Percentiles rank a stretch among this genome's conserved stretches.
These are phyloP conservation scores for Fusarium odoratissimum DNA, from an alignment of 2,329 filamentous ascomycete genomes.

Conservation along the genomic window DNA sequence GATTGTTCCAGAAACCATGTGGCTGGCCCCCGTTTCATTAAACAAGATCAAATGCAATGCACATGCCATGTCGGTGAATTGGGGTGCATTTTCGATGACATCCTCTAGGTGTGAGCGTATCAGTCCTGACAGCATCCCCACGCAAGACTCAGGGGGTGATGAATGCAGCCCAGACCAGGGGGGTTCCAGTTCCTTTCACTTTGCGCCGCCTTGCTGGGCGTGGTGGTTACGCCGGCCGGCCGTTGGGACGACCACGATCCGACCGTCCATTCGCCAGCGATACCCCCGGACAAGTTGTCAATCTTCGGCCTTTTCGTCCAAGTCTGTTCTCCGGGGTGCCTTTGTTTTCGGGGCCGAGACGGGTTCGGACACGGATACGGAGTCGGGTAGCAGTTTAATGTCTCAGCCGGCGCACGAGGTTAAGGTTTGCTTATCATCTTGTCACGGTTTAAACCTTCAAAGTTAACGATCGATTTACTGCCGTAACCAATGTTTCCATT, in stretches of 20 bases:
- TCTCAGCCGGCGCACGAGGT: neutral
- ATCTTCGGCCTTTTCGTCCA: slow-evolving; percentile 28
- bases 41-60: slow-evolving; percentile 20
- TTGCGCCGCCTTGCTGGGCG: slow-evolving; percentile 35
- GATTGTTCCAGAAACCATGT: slow-evolving; percentile 31
- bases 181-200: neutral
- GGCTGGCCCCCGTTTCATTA: slow-evolving; percentile 26
- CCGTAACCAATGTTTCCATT: neutral
- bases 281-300: slow-evolving; percentile 10
- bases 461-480: slow-evolving; percentile 2
- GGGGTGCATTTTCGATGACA: slow-evolving; percentile 7
- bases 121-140: neutral
- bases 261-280: slow-evolving; percentile 27
- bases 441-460: neutral
- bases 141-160: slow-evolving; percentile 4
- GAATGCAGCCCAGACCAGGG: neutral
- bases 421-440: neutral
- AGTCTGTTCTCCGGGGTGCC: slow-evolving; percentile 18
- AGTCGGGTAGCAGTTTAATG: neutral
- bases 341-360: slow-evolving; percentile 23
- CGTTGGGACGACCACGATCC: slow-evolving; percentile 40
- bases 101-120: neutral
- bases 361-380: slow-evolving; percentile 10
- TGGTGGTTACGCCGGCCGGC: slow-evolving; percentile 30
- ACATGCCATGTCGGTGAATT: slow-evolving; percentile 10